Evolutionary conservation across 768 basidiomycete genomes (phyloP), one percentile per base, ranked within the genome.

Genomic region (Leucocoprinus sp.): DNA sequence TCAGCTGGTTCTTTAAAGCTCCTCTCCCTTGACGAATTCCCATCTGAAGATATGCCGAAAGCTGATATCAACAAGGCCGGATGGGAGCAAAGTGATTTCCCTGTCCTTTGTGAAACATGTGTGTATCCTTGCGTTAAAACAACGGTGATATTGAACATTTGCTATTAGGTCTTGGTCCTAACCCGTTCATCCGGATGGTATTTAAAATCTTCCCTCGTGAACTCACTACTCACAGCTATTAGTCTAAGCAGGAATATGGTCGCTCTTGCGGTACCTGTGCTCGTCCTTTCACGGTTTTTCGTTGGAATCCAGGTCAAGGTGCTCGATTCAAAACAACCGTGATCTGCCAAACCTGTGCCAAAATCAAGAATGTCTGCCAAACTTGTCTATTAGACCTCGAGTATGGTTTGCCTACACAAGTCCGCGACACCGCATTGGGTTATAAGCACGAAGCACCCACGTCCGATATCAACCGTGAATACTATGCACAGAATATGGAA

Each of bases 161-260:
- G 22, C 26, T 12, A n/a, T 21, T 55, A 90, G 88, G 89, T 67
- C 69, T 95, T 24, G 91, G 91, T 37, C 74, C 78, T 57, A 93
- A 90, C 66, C 88, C 93, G 0, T 99, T 95, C 67, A 78, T 95
- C 42, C 80, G 91, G 53, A 98, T 97, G 93, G 93, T 92, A 52
- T 53, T 79, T 51, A 44, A 15, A 26, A 43, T 46, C 9, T 28
- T 37, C 19, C 18, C 34, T 43, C 29, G 33, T 15, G 23, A 37
- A 29, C 26, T 45, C 52, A 35, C 31, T 45, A 37, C 31, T 31
- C 6, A n/a, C 28, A 45, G 33, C 6, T 50, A 31, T 14, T 50
- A 97, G 95, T 91, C 90, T 5, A 98, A 97, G 66, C 96, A 98
- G 75, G 87, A 93, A 59, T 95, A 87, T 52, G 96, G 93, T 3